A percentile compares a stretch with the other conserved stretches of the same genome.
Evolutionary conservation across 192 early-diverging fungal genomes (phyloP).

Genomic region (Backusella parvicylindrica): DNA sequence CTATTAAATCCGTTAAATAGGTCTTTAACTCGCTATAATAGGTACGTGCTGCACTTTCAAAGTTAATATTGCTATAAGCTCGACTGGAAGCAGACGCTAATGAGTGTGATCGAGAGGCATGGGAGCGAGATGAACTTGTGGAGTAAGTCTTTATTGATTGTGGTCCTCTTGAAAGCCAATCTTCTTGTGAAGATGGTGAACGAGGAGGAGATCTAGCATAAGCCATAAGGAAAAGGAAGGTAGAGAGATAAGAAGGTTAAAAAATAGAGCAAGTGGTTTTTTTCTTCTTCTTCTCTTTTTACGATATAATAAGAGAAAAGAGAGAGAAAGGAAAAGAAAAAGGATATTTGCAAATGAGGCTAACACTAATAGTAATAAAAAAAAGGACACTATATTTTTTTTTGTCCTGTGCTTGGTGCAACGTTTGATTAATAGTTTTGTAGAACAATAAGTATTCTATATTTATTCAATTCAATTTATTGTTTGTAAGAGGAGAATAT

Average conservation of each 20-base stretch:
- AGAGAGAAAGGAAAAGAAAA: neutral
- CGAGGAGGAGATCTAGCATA: conserved; percentile 14
- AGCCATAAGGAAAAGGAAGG: conserved; percentile 9
- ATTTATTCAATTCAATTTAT: conserved; percentile 8
- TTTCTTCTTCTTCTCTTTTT: neutral
- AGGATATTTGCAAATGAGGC: neutral
- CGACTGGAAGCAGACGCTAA: conserved; percentile 26
- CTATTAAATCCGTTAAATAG: conserved; percentile 18
- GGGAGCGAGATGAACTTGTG: conserved; percentile 23
- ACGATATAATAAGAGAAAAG: neutral
- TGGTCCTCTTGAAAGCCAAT: conserved; percentile 6
- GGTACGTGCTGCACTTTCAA: conserved; percentile 19
- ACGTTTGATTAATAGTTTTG: conserved; percentile 10
- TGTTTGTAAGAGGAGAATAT: neutral
- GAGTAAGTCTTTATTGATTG: conserved; percentile 15
- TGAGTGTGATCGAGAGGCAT: conserved; percentile 25
- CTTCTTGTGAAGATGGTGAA: conserved; percentile 16
- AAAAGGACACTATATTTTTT: neutral
- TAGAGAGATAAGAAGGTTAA: neutral
- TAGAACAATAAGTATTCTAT: neutral
- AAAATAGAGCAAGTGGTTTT: neutral
- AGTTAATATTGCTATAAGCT: conserved; percentile 5
- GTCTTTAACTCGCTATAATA: conserved; percentile 24
- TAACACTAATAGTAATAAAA: neutral
- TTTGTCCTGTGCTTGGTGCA: conserved; percentile 3